Percentiles rank a stretch among this genome's conserved stretches.
Conservation (phyloP, 2,329 filamentous ascomycete species). For the Coniella lustricola region DNA sequence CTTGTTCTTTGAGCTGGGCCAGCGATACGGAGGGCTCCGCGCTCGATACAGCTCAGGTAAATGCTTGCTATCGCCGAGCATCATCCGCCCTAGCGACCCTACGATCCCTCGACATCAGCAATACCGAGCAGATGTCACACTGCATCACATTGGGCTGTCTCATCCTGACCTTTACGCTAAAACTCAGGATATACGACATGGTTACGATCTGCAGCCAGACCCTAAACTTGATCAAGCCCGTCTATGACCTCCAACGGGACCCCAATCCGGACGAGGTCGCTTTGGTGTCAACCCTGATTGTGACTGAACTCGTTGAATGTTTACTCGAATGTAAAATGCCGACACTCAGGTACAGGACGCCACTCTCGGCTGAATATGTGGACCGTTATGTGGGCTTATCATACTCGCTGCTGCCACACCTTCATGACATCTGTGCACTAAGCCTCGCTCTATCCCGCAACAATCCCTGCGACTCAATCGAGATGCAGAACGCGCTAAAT, state of each 20-base stretch:
- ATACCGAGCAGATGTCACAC: slow-evolving; percentile 11
- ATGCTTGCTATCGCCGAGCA: slow-evolving; percentile 16
- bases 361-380: slow-evolving; percentile 10
- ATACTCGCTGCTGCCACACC: slow-evolving; percentile 19
- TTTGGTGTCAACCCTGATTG: slow-evolving; percentile 19
- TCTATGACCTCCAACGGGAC: slow-evolving; percentile 10
- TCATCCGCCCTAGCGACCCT: slow-evolving; percentile 17
- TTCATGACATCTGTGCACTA: slow-evolving; percentile 22
- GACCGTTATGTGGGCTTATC: slow-evolving; percentile 24
- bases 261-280: slow-evolving; percentile 3
- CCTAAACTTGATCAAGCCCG: slow-evolving; percentile 18
- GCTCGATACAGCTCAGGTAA: not conserved
- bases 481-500: slow-evolving; percentile 5
- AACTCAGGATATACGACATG: slow-evolving; percentile 12
- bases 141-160: slow-evolving; percentile 19
- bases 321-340: slow-evolving; percentile 20
- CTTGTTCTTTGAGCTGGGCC: not conserved
- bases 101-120: slow-evolving; percentile 12
- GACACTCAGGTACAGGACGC: slow-evolving; percentile 17
- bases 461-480: not conserved
- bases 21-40: not conserved
- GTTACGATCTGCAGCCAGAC: slow-evolving; percentile 17
- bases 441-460: slow-evolving; percentile 16
- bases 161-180: slow-evolving; percentile 19
- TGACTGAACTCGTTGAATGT: slow-evolving; percentile 20